phyloP scores from a whole-genome alignment of 164 flowering plant genomes.

The Macadamia integrifolia region DNA sequence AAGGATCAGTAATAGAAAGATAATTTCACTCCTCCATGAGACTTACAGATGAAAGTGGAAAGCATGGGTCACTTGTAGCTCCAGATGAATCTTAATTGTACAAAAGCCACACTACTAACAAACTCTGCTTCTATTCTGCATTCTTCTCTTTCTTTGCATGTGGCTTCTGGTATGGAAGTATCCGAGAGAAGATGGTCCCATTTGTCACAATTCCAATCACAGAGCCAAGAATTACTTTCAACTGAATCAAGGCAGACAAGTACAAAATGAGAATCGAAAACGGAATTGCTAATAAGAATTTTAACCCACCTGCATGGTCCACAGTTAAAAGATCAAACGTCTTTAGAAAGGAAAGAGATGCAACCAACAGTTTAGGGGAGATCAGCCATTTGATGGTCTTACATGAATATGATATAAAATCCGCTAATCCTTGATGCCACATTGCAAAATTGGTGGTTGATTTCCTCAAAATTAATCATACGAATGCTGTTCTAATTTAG shows the following conservation, averaged over 20 bases:
- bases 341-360: too few species aligned
- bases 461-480: too few species aligned
- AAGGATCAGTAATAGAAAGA: neutral
- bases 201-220: slow-evolving; percentile 60
- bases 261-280: neutral
- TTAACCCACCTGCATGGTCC: neutral
- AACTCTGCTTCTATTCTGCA: slow-evolving; percentile 28
- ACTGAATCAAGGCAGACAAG: slow-evolving; percentile 37
- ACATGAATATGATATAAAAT: neutral
- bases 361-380: too few species aligned
- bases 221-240: slow-evolving; percentile 69
- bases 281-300: neutral
- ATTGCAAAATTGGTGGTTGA: neutral
- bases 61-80: neutral
- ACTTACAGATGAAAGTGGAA: neutral
- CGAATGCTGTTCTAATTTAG: too few species aligned
- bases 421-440: neutral
- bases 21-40: neutral
- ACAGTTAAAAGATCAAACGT: neutral
- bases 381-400: neutral
- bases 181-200: slow-evolving; percentile 79
- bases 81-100: neutral
- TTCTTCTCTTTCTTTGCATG: slow-evolving; percentile 62
- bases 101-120: neutral
- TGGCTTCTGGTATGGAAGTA: slow-evolving; percentile 56